phyloP scores from a whole-genome alignment of 2,329 filamentous ascomycete genomes.

The Aureobasidium sp. region DNA sequence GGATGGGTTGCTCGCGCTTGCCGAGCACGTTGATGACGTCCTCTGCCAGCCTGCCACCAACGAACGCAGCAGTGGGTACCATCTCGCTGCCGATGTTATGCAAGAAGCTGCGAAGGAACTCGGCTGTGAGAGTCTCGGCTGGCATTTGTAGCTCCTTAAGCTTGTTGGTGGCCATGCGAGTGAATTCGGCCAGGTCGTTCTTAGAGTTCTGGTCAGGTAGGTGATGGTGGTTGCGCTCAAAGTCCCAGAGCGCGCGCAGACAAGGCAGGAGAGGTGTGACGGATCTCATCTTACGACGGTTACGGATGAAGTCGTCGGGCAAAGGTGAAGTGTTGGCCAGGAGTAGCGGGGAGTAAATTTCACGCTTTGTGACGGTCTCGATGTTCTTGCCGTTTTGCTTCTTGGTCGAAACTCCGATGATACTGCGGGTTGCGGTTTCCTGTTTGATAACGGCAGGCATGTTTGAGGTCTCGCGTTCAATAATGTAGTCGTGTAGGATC shows the following conservation, averaged over 20 bases:
- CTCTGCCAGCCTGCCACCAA: constrained; percentile 86
- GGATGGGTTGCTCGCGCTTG: constrained; percentile 83
- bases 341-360: constrained; percentile 79
- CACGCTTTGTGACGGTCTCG: constrained; percentile 85
- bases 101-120: constrained; percentile 74
- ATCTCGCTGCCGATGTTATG: constrained; percentile 80
- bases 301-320: constrained; percentile 56
- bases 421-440: constrained; percentile 70
- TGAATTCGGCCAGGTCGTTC: constrained; percentile 68
- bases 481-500: constrained; percentile 79
- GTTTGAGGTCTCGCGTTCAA: constrained; percentile 78
- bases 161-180: constrained; percentile 64
- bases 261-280: constrained; percentile 83
- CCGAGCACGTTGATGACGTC: constrained; percentile 96
- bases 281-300: constrained; percentile 57
- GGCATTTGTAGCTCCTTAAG: constrained; percentile 55
- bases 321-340: constrained; percentile 75
- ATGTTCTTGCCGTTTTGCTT: constrained; percentile 57
- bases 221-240: constrained; percentile 41
- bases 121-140: constrained; percentile 34
- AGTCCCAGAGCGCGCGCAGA: constrained; percentile 84
- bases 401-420: constrained; percentile 63
- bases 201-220: constrained; percentile 41
- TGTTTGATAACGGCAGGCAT: constrained; percentile 41
- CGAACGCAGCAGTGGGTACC: constrained; percentile 75